Evolutionary conservation across 129 eudicot genomes (phyloP), one percentile per base, ranked within the genome.

Genomic region (Glebionis coronaria): DNA sequence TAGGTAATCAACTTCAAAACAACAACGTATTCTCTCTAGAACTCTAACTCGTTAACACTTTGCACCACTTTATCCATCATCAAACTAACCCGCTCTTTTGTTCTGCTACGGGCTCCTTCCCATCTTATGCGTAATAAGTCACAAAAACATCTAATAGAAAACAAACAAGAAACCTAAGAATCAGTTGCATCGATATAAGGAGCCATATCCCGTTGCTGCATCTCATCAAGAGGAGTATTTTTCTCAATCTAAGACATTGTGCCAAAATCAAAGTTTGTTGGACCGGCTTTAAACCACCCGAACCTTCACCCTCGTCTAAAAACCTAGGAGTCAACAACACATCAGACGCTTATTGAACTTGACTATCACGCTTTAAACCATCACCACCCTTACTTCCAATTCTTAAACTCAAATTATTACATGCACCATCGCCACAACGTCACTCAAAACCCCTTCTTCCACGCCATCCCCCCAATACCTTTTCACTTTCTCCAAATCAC

Each of bases 181-280:
- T 93, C 99, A 63, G 86, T 76, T 45, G 97, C 90, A 74, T 93
- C 97, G 14, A 93, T 89, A 60, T 86, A 93, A 4, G 97, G 99
- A 16, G 95, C 95, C 95, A 93, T 88, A 63, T 82, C 93, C 97
- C 92, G 86, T 68, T 71, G 73, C 67, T 88, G 96, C 85, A 88
- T 50, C 53, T 88, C 97, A 74, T 88, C 91, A 47, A 72, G 85
- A 3, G 86, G 89, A 42, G 90, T 74, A 51, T 81, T 82, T 69
- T 88, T 88, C 76, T 93, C 91, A n/a, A 88, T 70, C 20, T 47
- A 58, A 80, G 73, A 63, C 98, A 86, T 18, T 81, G 83, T n/a
- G 97, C 92, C 63, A 88, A 77, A 57, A 93, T 60, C 42, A 93
- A 63, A 5, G 95, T 95, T 80, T 93, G 98, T 68, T 93, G 96